Conservation (phyloP, 495 filamentous ascomycete species). For the Tuber microsphaerosporum region DNA sequence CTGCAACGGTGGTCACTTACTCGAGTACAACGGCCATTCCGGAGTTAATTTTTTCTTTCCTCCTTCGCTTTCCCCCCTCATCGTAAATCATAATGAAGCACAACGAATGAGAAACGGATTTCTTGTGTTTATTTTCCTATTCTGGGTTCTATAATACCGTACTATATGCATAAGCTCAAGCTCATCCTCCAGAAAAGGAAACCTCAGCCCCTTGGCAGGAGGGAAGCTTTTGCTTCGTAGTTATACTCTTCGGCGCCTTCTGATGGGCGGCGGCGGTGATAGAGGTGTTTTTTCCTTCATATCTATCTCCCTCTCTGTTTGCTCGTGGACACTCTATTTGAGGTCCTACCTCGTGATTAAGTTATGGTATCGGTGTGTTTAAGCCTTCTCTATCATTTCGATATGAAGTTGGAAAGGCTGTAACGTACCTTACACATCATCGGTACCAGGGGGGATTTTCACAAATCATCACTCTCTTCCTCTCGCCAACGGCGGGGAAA, state of each 20-base stretch:
- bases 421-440: background rate
- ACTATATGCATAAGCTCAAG: background rate
- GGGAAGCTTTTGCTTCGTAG: background rate
- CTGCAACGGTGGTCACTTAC: background rate
- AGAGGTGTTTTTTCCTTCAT: background rate
- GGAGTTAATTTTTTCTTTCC: background rate
- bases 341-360: background rate
- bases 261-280: background rate
- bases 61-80: background rate
- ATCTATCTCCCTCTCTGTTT: background rate
- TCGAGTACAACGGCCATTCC: background rate
- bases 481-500: background rate
- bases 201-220: background rate
- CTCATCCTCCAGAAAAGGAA: background rate
- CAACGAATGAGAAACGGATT: background rate
- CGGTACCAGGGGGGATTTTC: background rate
- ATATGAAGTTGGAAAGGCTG: background rate
- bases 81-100: background rate
- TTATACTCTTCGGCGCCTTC: background rate
- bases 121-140: background rate
- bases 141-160: background rate
- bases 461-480: background rate
- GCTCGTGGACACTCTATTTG: background rate
- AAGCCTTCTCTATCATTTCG: background rate
- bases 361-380: background rate